Percentiles rank a stretch among this genome's conserved stretches.
These are phyloP conservation scores for Canavalia gladiata DNA, from an alignment of 306 rosid species.

Conservation along the genomic window DNA sequence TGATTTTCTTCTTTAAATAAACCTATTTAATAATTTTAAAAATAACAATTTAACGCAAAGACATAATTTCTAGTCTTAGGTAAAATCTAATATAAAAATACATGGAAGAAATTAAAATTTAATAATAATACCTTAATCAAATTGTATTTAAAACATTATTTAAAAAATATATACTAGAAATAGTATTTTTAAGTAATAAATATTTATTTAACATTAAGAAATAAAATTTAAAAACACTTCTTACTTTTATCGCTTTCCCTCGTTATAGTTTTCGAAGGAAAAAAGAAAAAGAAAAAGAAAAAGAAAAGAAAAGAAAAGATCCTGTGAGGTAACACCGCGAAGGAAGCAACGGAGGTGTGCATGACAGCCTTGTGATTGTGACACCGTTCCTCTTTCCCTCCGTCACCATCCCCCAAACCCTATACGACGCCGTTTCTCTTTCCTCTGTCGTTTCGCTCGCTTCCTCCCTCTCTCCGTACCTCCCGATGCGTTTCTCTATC, in stretches of 20 bases:
- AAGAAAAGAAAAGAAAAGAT: neutral
- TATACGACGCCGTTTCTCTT: conserved; percentile 45
- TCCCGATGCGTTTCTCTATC: conserved; percentile 20
- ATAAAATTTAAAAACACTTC: no score
- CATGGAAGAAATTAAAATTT: no score
- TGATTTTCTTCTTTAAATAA: no score
- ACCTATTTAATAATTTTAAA: no score
- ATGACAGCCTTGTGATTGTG: conserved; percentile 38
- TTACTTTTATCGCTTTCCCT: neutral
- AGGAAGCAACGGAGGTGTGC: conserved; percentile 31
- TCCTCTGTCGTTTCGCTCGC: conserved; percentile 1
- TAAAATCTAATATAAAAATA: no score
- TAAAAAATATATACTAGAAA: no score
- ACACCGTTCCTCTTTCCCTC: conserved; percentile 44
- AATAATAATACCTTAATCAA: no score
- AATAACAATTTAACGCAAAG: no score
- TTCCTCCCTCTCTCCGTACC: neutral
- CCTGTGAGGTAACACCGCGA: conserved; percentile 22
- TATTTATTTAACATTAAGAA: no score
- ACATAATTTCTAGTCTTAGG: no score
- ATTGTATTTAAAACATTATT: no score
- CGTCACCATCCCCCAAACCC: conserved; percentile 15
- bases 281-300: neutral
- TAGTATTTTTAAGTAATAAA: neutral
- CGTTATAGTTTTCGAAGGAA: neutral